Base-by-base conservation (phyloP, 2,329 filamentous ascomycete genomes). In the Pseudopithomyces maydicus region DNA sequence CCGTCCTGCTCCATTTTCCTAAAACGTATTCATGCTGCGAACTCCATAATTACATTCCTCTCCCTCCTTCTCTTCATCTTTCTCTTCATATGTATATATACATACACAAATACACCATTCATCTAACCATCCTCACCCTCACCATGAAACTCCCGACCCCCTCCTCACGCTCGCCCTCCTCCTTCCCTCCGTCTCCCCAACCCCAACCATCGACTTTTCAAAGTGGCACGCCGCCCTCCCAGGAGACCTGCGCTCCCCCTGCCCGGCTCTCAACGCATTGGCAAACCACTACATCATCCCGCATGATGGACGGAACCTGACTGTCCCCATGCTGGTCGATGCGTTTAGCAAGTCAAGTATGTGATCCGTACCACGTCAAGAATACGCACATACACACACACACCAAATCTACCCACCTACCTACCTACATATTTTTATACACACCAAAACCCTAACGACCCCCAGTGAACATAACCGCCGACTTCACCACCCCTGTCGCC, bases 271-370 rank as follows among this genome's bases (percentile, higher is more conserved):
- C 26, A 47, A 35, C 6, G 17, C 29, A 4, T 26, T 47, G 3
- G 44, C 26, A 4, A 47, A 47, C 8, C 15, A 47, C 44, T 33
- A 47, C 29, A 47, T 47, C 29, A 47, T 47, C 43, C 43, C 43
- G 12, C 43, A 46, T 15, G 32, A 33, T 7, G 23, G 43, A 17
- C 23, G 44, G 8, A 47, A 47, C 26, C 44, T 47, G 14, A 35
- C 29, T 4, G 26, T 47, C 8, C 26, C 44, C 15, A 33, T 47
- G 44, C 44, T 47, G 6, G 26, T 47, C 19, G 26, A 35, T 3
- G 29, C 44, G n/a, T 35, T 47, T n/a, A 2, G 3, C 1, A 15
- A 23, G 10, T 47, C 44, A 12, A 47, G 26, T 29, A n/a, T n/a
- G n/a, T n/a, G n/a, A n/a, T n/a, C n/a, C n/a, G n/a, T n/a, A n/a